phyloP scores from a whole-genome alignment of 2,329 filamentous ascomycete species.

The Emydomyces testavorans region DNA sequence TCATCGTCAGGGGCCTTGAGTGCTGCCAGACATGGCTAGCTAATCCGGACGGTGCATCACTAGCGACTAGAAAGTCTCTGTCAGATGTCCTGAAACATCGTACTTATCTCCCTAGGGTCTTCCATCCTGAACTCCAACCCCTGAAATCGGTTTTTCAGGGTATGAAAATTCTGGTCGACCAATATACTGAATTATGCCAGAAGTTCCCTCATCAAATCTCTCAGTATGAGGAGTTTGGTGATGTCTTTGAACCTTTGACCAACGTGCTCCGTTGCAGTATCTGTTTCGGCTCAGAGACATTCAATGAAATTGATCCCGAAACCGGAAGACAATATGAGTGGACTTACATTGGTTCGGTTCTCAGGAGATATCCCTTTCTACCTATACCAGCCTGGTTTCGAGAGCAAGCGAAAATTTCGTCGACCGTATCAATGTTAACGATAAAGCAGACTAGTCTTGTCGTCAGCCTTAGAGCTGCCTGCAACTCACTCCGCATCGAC shows the following conservation, averaged over 20 bases:
- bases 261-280: conserved; percentile 8
- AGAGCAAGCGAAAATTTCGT: background rate
- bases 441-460: background rate
- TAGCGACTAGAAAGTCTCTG: background rate
- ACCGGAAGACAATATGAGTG: conserved; percentile 7
- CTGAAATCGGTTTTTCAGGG: background rate
- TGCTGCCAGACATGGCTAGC: background rate
- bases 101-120: background rate
- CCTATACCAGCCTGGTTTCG: background rate
- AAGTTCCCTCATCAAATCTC: background rate
- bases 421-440: background rate
- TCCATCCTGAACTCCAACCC: background rate
- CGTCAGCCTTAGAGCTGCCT: background rate
- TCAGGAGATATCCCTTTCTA: background rate
- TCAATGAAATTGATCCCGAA: conserved; percentile 7
- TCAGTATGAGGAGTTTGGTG: conserved; percentile 9
- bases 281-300: conserved; percentile 6
- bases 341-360: conserved; percentile 1
- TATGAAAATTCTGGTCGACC: background rate
- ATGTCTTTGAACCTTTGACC: conserved; percentile 10
- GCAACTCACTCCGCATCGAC: background rate
- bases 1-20: background rate
- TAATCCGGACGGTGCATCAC: background rate
- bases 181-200: background rate
- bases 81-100: background rate